Evolutionary conservation across 495 filamentous ascomycete species (phyloP).

Genomic region (Opeltia flavorubescens): DNA sequence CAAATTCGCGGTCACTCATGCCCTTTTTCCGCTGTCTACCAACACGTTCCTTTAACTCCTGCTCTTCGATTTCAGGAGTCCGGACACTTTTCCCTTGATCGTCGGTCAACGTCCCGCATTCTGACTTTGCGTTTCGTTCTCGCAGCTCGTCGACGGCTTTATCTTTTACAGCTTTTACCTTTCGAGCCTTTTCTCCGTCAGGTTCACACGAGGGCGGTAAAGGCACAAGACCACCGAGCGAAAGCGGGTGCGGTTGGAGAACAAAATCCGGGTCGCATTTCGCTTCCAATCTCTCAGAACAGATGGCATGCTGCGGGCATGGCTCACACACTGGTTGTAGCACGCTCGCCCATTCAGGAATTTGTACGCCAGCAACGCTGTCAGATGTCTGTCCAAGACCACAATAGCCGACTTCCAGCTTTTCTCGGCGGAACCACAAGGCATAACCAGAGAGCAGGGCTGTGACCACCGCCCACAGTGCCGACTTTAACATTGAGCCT

Average conservation of each 20-base stretch:
- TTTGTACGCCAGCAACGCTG: constrained; percentile 30
- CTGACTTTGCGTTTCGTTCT: constrained; percentile 72
- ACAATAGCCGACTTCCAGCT: constrained; percentile 88
- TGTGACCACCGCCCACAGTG: constrained; percentile 51
- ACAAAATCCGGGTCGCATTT: constrained; percentile 80
- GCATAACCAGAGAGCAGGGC: constrained; percentile 57
- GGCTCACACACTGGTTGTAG: constrained; percentile 77
- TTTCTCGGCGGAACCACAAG: constrained; percentile 82
- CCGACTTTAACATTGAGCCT: constrained; percentile 27
- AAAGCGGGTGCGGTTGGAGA: constrained; percentile 68
- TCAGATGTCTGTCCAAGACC: constrained; percentile 59
- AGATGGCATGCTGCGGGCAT: constrained; percentile 83
- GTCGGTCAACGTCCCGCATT: constrained; percentile 68
- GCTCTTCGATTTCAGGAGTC: constrained; percentile 53
- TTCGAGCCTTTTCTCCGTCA: constrained; percentile 80
- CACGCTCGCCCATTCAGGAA: constrained; percentile 53
- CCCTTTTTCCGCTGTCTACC: constrained; percentile 57
- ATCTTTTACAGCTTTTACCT: constrained; percentile 75
- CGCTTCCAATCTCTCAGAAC: constrained; percentile 60
- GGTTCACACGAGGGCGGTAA: constrained; percentile 88
- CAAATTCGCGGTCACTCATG: constrained; percentile 78
- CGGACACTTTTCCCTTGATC: constrained; percentile 41
- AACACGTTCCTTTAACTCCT: constrained; percentile 63
- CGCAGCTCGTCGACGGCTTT: constrained; percentile 77
- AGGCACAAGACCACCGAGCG: constrained; percentile 67